Percentiles rank a stretch among this genome's conserved stretches.
phyloP scores from a whole-genome alignment of 352 stramenopile species.

The Phytophthora parvispora region DNA sequence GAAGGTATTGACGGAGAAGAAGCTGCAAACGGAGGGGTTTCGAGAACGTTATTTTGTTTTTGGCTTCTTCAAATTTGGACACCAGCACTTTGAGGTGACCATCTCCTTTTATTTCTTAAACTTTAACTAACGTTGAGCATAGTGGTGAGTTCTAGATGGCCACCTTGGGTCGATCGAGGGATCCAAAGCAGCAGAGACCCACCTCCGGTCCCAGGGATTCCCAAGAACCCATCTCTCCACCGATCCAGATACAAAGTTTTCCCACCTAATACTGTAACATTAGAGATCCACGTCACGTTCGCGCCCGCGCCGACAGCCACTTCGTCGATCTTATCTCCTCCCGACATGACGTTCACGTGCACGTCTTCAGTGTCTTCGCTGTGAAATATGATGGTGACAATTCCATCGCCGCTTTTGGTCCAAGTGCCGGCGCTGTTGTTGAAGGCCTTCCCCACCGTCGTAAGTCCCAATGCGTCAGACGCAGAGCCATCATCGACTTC shows the following conservation, averaged over 20 bases:
- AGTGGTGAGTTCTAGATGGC: conserved; percentile 39
- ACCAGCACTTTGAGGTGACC: too few relatives aligned
- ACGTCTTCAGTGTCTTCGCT: conserved; percentile 49
- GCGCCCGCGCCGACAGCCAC: conserved; percentile 38
- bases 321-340: conserved; percentile 27
- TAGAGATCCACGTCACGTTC: conserved; percentile 40
- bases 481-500: conserved; percentile 54
- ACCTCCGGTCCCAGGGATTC: conserved; percentile 42
- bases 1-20: not conserved
- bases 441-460: conserved; percentile 47
- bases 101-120: too few relatives aligned
- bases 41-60: conserved; percentile 1
- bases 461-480: conserved; percentile 39
- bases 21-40: conserved; percentile 12
- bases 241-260: conserved; percentile 64
- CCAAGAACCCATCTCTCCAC: conserved; percentile 51
- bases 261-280: conserved; percentile 32
- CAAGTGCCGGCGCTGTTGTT: conserved; percentile 38
- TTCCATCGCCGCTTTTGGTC: conserved; percentile 39
- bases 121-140: conserved; percentile 55
- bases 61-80: conserved; percentile 17
- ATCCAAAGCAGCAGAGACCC: conserved; percentile 58
- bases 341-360: conserved; percentile 38
- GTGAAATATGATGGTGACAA: conserved; percentile 41
- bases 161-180: conserved; percentile 29